Conservation (phyloP, 2,329 filamentous ascomycete species). For the Penicillium sp. region DNA sequence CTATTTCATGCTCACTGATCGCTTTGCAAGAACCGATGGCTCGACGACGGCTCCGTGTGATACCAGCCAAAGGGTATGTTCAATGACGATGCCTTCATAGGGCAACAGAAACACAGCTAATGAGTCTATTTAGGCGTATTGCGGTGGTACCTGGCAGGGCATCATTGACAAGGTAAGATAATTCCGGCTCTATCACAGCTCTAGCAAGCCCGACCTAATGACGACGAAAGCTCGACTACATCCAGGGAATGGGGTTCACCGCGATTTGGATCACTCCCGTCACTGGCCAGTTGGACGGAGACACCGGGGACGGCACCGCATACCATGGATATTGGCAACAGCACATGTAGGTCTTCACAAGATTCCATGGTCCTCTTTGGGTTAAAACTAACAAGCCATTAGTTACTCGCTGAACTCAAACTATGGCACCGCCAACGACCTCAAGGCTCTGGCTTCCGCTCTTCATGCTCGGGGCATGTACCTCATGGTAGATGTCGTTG, state of each 20-base stretch:
- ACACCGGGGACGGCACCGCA: conserved; percentile 44
- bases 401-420: conserved; percentile 57
- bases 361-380: too few species aligned
- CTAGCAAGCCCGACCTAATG: not conserved
- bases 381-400: not conserved
- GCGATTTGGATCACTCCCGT: conserved; percentile 54
- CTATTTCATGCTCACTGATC: conserved; percentile 50
- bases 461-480: conserved; percentile 61
- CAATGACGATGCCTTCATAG: not conserved
- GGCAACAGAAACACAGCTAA: not conserved
- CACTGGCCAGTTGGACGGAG: conserved; percentile 38
- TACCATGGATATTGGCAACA: conserved; percentile 57
- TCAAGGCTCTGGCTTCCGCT: conserved; percentile 58
- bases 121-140: conserved; percentile 36
- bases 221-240: conserved; percentile 48
- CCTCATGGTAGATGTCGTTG: conserved; percentile 62
- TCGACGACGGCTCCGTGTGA: conserved; percentile 38
- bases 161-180: conserved; percentile 41
- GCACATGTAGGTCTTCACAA: conserved; percentile 39
- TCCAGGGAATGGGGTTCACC: conserved; percentile 51
- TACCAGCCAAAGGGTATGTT: conserved; percentile 24
- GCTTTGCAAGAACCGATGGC: conserved; percentile 46
- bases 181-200: not conserved
- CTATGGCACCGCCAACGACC: conserved; percentile 61
- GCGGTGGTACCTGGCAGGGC: conserved; percentile 53